A percentile compares a stretch with the other conserved stretches of the same genome.
Conservation (phyloP, 257 asterid species). For the Eustoma russellianum region DNA sequence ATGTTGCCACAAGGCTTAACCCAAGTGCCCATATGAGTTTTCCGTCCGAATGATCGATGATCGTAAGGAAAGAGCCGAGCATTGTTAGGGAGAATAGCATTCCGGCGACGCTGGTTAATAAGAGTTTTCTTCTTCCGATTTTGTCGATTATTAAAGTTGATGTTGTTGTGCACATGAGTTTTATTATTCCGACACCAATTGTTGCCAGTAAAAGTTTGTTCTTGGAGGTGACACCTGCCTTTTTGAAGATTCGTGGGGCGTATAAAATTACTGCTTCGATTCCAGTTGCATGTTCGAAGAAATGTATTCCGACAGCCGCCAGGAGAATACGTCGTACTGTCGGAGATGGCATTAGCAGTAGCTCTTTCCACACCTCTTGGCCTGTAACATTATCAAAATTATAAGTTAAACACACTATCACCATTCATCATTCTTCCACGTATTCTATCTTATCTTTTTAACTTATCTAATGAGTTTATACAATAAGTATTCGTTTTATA, state of each 20-base stretch:
- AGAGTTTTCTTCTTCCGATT: constrained; percentile 47
- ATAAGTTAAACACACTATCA: too few relatives aligned
- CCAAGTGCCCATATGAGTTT: constrained; percentile 41
- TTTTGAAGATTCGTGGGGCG: constrained; percentile 46
- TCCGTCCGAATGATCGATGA: constrained; percentile 25
- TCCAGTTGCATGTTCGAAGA: constrained; percentile 70
- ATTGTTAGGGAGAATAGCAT: constrained; percentile 46
- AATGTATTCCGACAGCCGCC: constrained; percentile 56
- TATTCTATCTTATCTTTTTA: too few relatives aligned
- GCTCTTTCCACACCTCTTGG: constrained; percentile 35
- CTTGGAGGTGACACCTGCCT: constrained; percentile 41
- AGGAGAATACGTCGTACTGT: constrained; percentile 46
- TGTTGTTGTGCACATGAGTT: constrained; percentile 35
- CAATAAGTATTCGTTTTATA: too few relatives aligned
- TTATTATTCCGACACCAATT: constrained; percentile 55
- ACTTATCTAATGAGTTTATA: too few relatives aligned
- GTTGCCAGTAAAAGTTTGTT: constrained; percentile 39
- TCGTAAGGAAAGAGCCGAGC: constrained; percentile 41
- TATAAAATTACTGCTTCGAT: constrained; percentile 54
- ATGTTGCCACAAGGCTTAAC: constrained; percentile 38
- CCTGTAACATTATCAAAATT: not conserved
- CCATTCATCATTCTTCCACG: too few relatives aligned
- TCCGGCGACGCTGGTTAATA: constrained; percentile 41
- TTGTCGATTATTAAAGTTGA: constrained; percentile 50
- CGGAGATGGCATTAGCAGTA: constrained; percentile 34